phyloP scores from a whole-genome alignment of 2,329 filamentous ascomycete genomes.

The Aspergillus neotritici region DNA sequence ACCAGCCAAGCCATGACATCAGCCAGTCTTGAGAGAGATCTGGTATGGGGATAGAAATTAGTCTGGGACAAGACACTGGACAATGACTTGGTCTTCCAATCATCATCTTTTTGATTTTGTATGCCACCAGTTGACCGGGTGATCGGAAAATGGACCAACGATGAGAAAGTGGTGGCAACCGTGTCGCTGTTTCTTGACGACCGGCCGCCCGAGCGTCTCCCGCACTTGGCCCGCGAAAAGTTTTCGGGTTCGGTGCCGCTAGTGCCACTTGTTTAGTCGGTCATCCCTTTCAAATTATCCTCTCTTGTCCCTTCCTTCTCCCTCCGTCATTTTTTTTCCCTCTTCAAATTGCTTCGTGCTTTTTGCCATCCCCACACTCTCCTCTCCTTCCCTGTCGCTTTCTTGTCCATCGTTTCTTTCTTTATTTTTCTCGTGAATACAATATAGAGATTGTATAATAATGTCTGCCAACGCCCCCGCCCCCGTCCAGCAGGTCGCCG shows the following conservation, averaged over 20 bases:
- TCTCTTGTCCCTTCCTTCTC: constrained; percentile 13
- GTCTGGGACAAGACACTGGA: too few relatives aligned
- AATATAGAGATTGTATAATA: constrained; percentile 15
- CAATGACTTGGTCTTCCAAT: too few relatives aligned
- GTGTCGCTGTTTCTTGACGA: constrained; percentile 5
- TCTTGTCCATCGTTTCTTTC: constrained; percentile 10
- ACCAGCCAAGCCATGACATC: too few relatives aligned
- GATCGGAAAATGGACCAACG: too few relatives aligned
- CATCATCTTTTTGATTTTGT: too few relatives aligned
- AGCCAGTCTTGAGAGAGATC: too few relatives aligned
- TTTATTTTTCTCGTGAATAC: constrained; percentile 14
- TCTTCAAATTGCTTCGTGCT: constrained; percentile 17
- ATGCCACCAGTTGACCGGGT: too few relatives aligned
- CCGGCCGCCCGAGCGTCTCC: constrained; percentile 14
- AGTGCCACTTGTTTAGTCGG: constrained; percentile 12
- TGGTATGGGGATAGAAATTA: too few relatives aligned
- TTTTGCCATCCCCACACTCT: constrained; percentile 8
- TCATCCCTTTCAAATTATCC: constrained; percentile 26
- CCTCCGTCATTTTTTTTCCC: constrained; percentile 13
- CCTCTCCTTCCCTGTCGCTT: constrained; percentile 4
- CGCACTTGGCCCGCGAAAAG: constrained; percentile 28
- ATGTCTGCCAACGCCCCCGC: constrained; percentile 46
- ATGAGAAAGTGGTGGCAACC: too few relatives aligned
- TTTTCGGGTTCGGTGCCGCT: constrained; percentile 26
- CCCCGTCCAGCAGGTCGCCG: constrained; percentile 36